Percentiles rank a stretch among this genome's conserved stretches.
Conservation (phyloP, 2,329 filamentous ascomycete species). For the Periconia macrospinosa region DNA sequence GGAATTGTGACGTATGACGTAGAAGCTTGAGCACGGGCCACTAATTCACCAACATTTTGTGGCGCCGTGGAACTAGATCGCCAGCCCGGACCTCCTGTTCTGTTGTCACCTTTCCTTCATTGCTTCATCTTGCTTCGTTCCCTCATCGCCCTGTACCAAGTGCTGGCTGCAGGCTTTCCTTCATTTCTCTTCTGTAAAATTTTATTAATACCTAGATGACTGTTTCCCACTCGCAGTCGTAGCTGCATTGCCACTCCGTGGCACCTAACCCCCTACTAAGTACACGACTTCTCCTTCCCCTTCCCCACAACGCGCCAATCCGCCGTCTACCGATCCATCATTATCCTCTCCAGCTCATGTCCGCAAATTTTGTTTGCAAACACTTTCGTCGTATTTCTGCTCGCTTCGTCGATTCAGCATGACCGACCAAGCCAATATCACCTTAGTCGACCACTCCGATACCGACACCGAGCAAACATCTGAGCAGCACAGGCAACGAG, state of each 20-base stretch:
- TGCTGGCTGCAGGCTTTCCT: conserved; percentile 4
- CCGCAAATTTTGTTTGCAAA: not conserved
- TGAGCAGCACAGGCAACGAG: conserved; percentile 14
- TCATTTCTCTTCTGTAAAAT: not conserved
- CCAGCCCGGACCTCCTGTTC: conserved; percentile 6
- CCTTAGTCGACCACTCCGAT: conserved; percentile 61
- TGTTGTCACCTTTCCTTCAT: conserved; percentile 1
- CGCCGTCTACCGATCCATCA: not conserved
- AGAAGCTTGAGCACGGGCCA: conserved; percentile 24
- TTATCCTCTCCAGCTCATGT: not conserved
- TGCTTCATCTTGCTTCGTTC: not conserved
- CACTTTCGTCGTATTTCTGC: not conserved
- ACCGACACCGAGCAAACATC: conserved; percentile 31
- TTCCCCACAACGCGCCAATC: not conserved
- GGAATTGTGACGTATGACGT: conserved; percentile 24
- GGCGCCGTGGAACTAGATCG: conserved; percentile 18
- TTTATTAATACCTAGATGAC: conserved; percentile 1
- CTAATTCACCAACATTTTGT: conserved; percentile 1
- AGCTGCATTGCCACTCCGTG: not conserved
- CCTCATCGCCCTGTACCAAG: conserved; percentile 6
- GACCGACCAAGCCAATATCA: conserved; percentile 64
- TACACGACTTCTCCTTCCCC: not conserved
- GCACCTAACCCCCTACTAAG: conserved; percentile 6
- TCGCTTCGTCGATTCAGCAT: conserved; percentile 13
- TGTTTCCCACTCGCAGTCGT: conserved; percentile 14